A percentile compares a stretch with the other conserved stretches of the same genome.
phyloP scores from a whole-genome alignment of 768 basidiomycete genomes.

The Flagelloscypha sp. region DNA sequence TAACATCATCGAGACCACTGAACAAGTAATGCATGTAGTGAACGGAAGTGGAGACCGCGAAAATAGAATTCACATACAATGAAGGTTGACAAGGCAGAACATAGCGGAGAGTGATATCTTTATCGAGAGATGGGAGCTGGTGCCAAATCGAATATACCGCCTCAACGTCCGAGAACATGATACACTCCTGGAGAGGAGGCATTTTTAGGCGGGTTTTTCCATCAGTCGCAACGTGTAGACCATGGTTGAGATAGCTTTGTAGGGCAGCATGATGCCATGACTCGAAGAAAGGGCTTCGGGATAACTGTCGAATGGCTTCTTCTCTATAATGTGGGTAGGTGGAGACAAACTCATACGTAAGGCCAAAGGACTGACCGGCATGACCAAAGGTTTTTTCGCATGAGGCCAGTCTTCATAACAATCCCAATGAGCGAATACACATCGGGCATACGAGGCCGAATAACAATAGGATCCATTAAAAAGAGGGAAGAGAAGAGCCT shows the following conservation, averaged over 20 bases:
- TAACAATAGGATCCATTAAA: slow-evolving; percentile 73
- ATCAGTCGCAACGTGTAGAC: slow-evolving; percentile 29
- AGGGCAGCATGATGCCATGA: slow-evolving; percentile 63
- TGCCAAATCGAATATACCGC: too few species aligned
- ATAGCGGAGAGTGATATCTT: slow-evolving; percentile 45
- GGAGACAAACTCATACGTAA: neutral
- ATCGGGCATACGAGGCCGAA: slow-evolving; percentile 24
- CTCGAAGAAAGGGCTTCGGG: slow-evolving; percentile 54
- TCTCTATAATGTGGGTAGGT: slow-evolving; percentile 30
- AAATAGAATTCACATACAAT: slow-evolving; percentile 24
- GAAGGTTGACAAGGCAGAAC: slow-evolving; percentile 43
- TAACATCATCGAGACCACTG: too few species aligned
- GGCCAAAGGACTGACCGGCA: slow-evolving; percentile 33
- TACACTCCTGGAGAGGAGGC: slow-evolving; percentile 55
- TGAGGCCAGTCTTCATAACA: too few species aligned
- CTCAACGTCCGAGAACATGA: slow-evolving; percentile 59
- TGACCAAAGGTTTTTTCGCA: slow-evolving; percentile 54
- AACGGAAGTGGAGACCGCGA: too few species aligned
- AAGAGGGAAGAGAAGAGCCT: slow-evolving; percentile 62
- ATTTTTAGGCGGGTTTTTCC: slow-evolving; percentile 55
- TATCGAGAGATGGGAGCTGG: too few species aligned
- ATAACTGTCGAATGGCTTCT: slow-evolving; percentile 46
- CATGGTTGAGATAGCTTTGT: slow-evolving; percentile 52
- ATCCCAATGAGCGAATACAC: too few species aligned
- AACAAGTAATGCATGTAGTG: too few species aligned